phyloP scores from a whole-genome alignment of 2,329 filamentous ascomycete species.

The Aspergillus jensenii region DNA sequence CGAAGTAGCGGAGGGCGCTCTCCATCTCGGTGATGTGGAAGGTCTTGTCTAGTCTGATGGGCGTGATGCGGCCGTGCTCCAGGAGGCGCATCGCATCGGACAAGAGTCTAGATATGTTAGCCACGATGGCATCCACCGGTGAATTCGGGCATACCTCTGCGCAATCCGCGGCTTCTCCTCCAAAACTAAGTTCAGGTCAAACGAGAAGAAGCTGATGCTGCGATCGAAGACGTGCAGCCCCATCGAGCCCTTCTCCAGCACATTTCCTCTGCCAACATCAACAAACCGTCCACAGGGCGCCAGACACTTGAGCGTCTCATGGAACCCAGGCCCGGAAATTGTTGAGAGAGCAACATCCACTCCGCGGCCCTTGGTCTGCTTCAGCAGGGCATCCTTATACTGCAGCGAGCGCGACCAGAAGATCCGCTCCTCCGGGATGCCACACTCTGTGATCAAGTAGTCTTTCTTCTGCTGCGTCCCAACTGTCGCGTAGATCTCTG shows the following conservation, averaged over 20 bases:
- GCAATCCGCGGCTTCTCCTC: background rate
- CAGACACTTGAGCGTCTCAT: slow-evolving; percentile 15
- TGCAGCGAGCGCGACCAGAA: slow-evolving; percentile 9
- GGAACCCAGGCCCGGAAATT: slow-evolving; percentile 13
- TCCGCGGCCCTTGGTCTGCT: slow-evolving; percentile 6
- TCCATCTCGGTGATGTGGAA: slow-evolving; percentile 3
- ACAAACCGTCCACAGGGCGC: slow-evolving; percentile 44
- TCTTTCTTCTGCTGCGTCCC: slow-evolving; percentile 9
- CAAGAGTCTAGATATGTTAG: background rate
- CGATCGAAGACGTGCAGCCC: background rate
- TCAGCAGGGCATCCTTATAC: slow-evolving; percentile 4
- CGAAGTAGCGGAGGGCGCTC: slow-evolving; percentile 3
- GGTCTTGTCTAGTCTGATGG: background rate
- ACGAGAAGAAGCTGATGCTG: background rate
- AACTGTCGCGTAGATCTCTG: slow-evolving; percentile 14
- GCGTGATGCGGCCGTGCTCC: background rate
- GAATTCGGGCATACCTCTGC: background rate
- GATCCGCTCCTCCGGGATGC: slow-evolving; percentile 17
- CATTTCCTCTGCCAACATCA: slow-evolving; percentile 43
- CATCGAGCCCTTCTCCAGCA: background rate
- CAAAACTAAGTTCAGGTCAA: background rate
- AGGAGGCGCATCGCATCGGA: background rate
- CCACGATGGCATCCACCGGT: too few relatives aligned
- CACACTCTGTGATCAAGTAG: slow-evolving; percentile 16
- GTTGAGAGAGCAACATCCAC: slow-evolving; percentile 20